Conservation (phyloP, 2,329 filamentous ascomycete genomes). For the Exophiala sp. region DNA sequence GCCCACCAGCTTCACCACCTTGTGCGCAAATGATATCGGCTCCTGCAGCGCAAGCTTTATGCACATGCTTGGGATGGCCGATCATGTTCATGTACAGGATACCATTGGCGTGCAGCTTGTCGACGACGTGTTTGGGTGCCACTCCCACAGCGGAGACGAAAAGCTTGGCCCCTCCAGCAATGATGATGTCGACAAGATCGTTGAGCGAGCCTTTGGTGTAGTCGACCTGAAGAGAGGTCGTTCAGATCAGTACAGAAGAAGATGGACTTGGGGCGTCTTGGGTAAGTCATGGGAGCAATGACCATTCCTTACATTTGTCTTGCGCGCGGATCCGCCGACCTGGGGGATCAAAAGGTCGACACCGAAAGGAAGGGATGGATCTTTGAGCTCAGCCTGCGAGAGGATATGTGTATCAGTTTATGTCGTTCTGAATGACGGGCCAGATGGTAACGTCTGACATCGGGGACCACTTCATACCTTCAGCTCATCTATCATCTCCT, state of each 20-base stretch:
- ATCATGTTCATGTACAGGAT: constrained; percentile 89
- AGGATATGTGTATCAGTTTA: neutral
- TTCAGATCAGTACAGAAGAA: too few relatives aligned
- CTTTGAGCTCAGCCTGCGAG: constrained; percentile 54
- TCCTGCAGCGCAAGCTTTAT: constrained; percentile 72
- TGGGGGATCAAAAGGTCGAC: constrained; percentile 80
- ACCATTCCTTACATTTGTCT: constrained; percentile 57
- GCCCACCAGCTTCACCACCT: constrained; percentile 55
- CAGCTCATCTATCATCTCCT: constrained; percentile 57
- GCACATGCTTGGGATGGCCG: constrained; percentile 75
- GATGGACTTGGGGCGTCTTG: too few relatives aligned
- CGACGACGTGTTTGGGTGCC: constrained; percentile 65
- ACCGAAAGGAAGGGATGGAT: constrained; percentile 68
- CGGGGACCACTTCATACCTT: constrained; percentile 10
- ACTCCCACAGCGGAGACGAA: constrained; percentile 80
- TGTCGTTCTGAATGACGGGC: neutral
- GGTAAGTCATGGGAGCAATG: too few relatives aligned
- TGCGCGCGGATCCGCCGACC: constrained; percentile 69
- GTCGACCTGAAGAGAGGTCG: constrained; percentile 57
- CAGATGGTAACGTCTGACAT: neutral
- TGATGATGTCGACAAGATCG: constrained; percentile 73
- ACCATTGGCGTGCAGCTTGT: constrained; percentile 65
- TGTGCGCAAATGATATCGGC: constrained; percentile 64
- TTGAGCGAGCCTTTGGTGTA: constrained; percentile 78
- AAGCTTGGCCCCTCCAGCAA: constrained; percentile 68